A percentile compares a stretch with the other conserved stretches of the same genome.
Evolutionary conservation across 148 eudicot species (phyloP).

Genomic region (Fagopyrum homotropicum): DNA sequence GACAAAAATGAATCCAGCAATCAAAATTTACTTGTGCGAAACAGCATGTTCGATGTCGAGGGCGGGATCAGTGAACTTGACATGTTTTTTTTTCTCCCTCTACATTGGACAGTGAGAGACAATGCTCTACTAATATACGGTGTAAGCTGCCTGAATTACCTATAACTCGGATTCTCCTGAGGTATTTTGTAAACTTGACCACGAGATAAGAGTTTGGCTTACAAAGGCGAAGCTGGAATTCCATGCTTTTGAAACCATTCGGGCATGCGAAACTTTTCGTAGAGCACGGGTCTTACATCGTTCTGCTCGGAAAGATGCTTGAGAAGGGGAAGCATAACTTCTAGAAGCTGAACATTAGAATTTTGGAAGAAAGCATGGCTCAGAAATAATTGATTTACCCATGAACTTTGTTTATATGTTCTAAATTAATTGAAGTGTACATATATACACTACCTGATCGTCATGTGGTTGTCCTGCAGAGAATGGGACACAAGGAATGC

Average conservation of each 20-base stretch:
- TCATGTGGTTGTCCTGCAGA: slow-evolving; percentile 92
- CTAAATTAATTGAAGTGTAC: neutral
- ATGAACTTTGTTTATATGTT: neutral
- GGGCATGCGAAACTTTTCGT: slow-evolving; percentile 83
- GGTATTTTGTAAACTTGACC: too few relatives aligned
- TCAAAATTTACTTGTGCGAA: neutral
- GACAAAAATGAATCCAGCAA: neutral
- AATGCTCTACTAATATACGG: too few relatives aligned
- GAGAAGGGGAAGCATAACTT: slow-evolving; percentile 81
- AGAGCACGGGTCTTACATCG: slow-evolving; percentile 70
- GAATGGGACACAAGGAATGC: slow-evolving; percentile 94
- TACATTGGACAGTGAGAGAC: too few relatives aligned
- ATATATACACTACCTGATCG: slow-evolving; percentile 51
- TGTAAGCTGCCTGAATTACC: too few relatives aligned
- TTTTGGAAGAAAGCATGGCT: neutral
- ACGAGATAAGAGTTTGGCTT: neutral
- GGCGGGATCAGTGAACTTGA: neutral
- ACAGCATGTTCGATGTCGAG: neutral
- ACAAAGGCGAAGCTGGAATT: slow-evolving; percentile 59
- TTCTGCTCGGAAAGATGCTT: slow-evolving; percentile 63
- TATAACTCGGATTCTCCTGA: too few relatives aligned
- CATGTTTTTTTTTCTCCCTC: neutral
- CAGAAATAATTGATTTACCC: neutral
- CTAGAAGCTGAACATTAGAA: slow-evolving; percentile 57
- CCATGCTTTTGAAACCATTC: slow-evolving; percentile 98